Percentiles rank a stretch among this genome's conserved stretches.
phyloP scores from a whole-genome alignment of 306 rosid species.

The Cicer bijugum region DNA sequence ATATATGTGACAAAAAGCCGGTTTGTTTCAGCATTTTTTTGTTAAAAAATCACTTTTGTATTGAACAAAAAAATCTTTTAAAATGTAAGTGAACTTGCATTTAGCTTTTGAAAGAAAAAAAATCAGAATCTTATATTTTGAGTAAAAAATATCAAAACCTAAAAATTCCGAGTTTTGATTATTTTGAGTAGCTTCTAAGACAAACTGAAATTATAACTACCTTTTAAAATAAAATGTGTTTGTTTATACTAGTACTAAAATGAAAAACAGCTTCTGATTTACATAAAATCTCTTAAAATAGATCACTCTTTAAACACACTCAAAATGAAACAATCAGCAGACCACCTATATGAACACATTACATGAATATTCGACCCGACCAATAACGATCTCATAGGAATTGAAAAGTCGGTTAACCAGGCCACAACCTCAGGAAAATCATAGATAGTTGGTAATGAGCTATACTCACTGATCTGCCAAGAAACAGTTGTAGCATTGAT shows the following conservation, averaged over 20 bases:
- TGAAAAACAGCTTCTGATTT: background rate
- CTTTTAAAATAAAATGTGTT: background rate
- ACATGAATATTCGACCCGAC: conserved; percentile 17
- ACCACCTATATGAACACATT: conserved; percentile 27
- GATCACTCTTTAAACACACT: background rate
- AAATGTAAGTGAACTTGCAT: background rate
- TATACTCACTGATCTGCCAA: conserved; percentile 7
- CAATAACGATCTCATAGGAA: background rate
- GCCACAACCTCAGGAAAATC: conserved; percentile 25
- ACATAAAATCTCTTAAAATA: background rate
- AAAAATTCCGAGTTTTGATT: background rate
- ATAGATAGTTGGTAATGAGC: background rate
- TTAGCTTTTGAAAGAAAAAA: background rate
- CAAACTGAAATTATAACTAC: conserved; percentile 3
- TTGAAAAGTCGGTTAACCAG: conserved; percentile 16
- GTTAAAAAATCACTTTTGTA: background rate
- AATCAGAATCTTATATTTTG: background rate
- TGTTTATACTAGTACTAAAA: background rate
- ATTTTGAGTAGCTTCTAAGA: conserved; percentile 14
- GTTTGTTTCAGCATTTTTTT: background rate
- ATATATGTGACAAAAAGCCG: background rate
- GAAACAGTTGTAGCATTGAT: conserved; percentile 30
- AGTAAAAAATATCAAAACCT: background rate
- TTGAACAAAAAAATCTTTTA: background rate
- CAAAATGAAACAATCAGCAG: conserved; percentile 24